Percentiles rank a stretch among this genome's conserved stretches.
phyloP scores from a whole-genome alignment of 1,284 basidiomycete species.

The Leccinum variabile region DNA sequence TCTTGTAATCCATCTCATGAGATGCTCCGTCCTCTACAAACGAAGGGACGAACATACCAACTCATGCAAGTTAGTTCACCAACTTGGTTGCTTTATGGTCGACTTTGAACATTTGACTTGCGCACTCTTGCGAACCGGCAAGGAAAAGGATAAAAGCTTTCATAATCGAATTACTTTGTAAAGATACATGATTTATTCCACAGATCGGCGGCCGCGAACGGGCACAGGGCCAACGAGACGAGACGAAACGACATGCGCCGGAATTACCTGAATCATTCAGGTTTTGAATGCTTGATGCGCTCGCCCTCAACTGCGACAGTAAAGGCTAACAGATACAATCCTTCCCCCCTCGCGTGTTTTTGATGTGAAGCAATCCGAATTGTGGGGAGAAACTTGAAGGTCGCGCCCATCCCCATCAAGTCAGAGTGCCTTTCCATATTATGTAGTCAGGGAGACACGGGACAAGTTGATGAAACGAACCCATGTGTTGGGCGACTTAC shows the following conservation, averaged over 20 bases:
- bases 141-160: not conserved
- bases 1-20: not conserved
- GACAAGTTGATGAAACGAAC: not conserved
- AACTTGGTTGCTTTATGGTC: not conserved
- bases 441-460: not conserved
- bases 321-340: conserved; percentile 55
- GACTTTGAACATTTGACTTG: not conserved
- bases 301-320: conserved; percentile 61
- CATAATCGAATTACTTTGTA: too few relatives aligned
- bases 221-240: not conserved
- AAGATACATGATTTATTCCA: not conserved
- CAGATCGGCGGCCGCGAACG: not conserved
- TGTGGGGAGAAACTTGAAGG: conserved; percentile 92
- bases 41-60: not conserved
- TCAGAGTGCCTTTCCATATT: conserved; percentile 88
- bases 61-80: not conserved
- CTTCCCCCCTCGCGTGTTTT: conserved; percentile 89
- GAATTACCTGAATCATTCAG: not conserved
- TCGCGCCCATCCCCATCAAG: conserved; percentile 91
- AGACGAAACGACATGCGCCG: conserved; percentile 31
- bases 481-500: conserved; percentile 48
- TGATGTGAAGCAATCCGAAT: conserved; percentile 91
- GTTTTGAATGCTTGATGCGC: conserved; percentile 54
- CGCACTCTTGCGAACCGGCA: not conserved
- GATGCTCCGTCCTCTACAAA: not conserved